Evolutionary conservation across 345 rosid genomes (phyloP).

Genomic region (Melastoma malabathricum): DNA sequence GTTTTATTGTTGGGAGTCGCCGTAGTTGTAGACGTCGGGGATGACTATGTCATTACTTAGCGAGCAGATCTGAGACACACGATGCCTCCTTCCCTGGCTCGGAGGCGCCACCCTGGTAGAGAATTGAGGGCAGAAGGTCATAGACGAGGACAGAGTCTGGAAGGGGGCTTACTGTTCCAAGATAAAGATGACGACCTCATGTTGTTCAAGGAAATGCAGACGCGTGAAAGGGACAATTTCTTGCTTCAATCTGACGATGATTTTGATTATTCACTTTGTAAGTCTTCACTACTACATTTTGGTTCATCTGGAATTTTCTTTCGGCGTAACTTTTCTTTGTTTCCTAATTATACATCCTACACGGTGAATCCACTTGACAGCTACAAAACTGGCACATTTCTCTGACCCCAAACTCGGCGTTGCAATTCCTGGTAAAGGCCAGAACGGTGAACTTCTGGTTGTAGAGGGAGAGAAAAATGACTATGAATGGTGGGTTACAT

Average conservation of each 20-base stretch:
- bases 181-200: slow-evolving; percentile 88
- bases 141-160: slow-evolving; percentile 63
- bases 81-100: slow-evolving; percentile 93
- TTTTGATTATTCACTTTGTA: slow-evolving; percentile 76
- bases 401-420: slow-evolving; percentile 58
- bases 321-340: too few species aligned
- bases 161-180: slow-evolving; percentile 41
- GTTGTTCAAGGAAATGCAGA: slow-evolving; percentile 78
- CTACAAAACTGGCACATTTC: slow-evolving; percentile 66
- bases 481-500: slow-evolving; percentile 64
- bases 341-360: too few species aligned
- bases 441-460: slow-evolving; percentile 69
- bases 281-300: slow-evolving; percentile 11
- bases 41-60: too few species aligned
- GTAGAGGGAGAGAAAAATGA: slow-evolving; percentile 89
- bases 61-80: slow-evolving; percentile 3
- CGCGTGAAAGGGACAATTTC: slow-evolving; percentile 67
- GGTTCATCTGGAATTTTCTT: too few species aligned
- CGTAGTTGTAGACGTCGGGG: too few species aligned
- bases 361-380: slow-evolving; percentile 20
- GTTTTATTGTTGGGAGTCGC: too few species aligned
- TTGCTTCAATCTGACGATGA: slow-evolving; percentile 74
- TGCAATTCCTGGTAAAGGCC: slow-evolving; percentile 70
- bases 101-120: slow-evolving; percentile 65
- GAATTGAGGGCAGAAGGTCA: slow-evolving; percentile 50